Evolutionary conservation across 2,329 filamentous ascomycete species (phyloP), one percentile per base, ranked within the genome.

Genomic region (Verticillium alfalfae): DNA sequence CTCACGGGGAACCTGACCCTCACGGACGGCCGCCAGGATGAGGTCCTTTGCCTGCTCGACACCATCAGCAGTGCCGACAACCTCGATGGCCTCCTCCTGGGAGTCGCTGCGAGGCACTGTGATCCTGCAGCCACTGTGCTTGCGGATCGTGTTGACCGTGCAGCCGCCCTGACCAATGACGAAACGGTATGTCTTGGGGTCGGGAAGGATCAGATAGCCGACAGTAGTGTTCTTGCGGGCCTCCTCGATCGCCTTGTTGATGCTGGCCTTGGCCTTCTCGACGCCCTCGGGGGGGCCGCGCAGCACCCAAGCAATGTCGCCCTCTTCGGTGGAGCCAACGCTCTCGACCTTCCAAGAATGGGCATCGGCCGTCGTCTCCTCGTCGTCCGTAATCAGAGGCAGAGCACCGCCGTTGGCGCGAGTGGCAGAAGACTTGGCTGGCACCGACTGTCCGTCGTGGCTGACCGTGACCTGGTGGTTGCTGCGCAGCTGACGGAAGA

Each of bases 371-470:
- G 83, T 75, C 13, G 83, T 78, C 15, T 87, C 85, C 1, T 85
- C 84, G 59, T 95, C 91, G 71, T 98, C 95, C 0, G 93, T 98
- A 76, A 98, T 98, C 67, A 99, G 78, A n/a, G 95, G 95, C 61
- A 96, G 84, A 45, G 86, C 77, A 57, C 81, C 83, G 55, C 84
- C 86, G 66, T 86, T 88, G 45, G 81, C 80, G 26, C 85, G 83
- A 9, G 78, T 73, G 64, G 80, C 74, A 62, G 81, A 76, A 62
- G 84, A 76, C 77, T 89, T 93, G 45, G 87, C 73, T 6, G 95
- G 95, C 4, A 90, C 80, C 61, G 89, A 79, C 63, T 95, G 87
- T 55, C 93, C 93, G 61, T 87, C 91, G 72, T 98, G 95, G 74
- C 98, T 93, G 60, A 99, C 90, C 0, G 90, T 95, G 67, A 99